Base-by-base conservation (phyloP, 2,329 filamentous ascomycete genomes). In the Nemania sp. region DNA sequence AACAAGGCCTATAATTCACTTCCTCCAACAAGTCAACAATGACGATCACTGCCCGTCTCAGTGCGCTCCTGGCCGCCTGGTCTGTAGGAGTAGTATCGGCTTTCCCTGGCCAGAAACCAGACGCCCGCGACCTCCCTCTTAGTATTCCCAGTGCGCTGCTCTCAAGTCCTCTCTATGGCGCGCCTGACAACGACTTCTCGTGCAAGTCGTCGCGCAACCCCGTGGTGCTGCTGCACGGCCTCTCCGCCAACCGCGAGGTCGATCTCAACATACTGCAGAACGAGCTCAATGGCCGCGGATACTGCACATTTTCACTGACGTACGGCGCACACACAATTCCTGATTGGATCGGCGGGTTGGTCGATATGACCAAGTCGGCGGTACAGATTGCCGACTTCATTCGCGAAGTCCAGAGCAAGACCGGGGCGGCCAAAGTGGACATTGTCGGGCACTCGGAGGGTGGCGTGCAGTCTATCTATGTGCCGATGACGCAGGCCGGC, bases 171-270 rank as follows among this genome's bases (percentile, higher is more conserved):
- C 45, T 62, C 23, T 67, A 65, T 44, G 65, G 65, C 7, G 65
- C 65, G 5, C 65, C 65, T 0, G 45, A 36, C 3, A 66, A 66
- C 40, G 39, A 67, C 57, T 66, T 64, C 55, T 40, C 57, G 43
- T 69, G 63, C 55, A 41, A 41, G 22, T 60, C 59, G 14, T 34
- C 63, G n/a, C 61, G 54, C 19, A 65, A 63, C 26, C 59, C 81
- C 74, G 61, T 82, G 67, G 46, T 75, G 69, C 61, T 84, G 52
- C 58, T 86, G 65, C 80, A 82, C 60, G 65, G 64, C 5, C 62
- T 67, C 6, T 61, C 60, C 3, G 60, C 63, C 8, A 53, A 58
- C 49, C 60, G 60, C 39, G 49, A 66, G 3, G 54, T 60, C n/a
- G 62, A 66, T 48, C 61, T 67, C 14, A 65, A 67, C 52, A 52